These are phyloP conservation scores for Passiflora organensis DNA, from an alignment of 345 rosid species.

Conservation along the genomic window DNA sequence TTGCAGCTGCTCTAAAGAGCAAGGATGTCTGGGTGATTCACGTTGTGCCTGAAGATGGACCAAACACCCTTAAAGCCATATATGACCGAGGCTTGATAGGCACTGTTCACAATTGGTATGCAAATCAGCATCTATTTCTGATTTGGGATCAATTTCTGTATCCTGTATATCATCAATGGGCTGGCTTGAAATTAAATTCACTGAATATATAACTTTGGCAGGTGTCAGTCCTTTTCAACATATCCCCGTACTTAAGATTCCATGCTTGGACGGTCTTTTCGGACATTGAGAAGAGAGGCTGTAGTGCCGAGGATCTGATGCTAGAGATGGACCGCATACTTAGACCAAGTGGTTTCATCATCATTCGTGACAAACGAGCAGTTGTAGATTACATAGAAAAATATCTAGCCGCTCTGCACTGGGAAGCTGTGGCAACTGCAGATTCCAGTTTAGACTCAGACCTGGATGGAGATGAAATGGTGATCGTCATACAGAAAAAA, in stretches of 20 bases:
- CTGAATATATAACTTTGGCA: slow-evolving; percentile 19
- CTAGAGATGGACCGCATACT: slow-evolving; percentile 93
- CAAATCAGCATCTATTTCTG: not conserved
- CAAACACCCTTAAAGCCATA: slow-evolving; percentile 72
- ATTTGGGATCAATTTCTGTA: not conserved
- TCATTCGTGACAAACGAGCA: slow-evolving; percentile 62
- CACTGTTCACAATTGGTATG: slow-evolving; percentile 73
- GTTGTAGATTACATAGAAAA: slow-evolving; percentile 60
- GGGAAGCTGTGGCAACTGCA: slow-evolving; percentile 65
- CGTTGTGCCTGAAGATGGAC: slow-evolving; percentile 72
- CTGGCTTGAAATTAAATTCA: not conserved
- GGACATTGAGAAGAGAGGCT: slow-evolving; percentile 50
- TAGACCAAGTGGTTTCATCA: slow-evolving; percentile 75
- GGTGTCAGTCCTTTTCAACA: slow-evolving; percentile 93
- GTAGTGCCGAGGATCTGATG: slow-evolving; percentile 74
- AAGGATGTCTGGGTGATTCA: slow-evolving; percentile 96
- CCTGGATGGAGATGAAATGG: slow-evolving; percentile 46
- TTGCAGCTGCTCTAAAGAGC: slow-evolving; percentile 73
- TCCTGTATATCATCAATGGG: not conserved
- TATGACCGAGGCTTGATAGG: slow-evolving; percentile 91
- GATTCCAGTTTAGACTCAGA: slow-evolving; percentile 47
- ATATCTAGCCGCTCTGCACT: slow-evolving; percentile 65
- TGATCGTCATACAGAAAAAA: slow-evolving; percentile 68
- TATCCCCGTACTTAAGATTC: slow-evolving; percentile 87
- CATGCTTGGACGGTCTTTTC: slow-evolving; percentile 21